These are phyloP conservation scores for Phytopythium aichiense DNA, from an alignment of 352 stramenopile genomes.

Conservation along the genomic window DNA sequence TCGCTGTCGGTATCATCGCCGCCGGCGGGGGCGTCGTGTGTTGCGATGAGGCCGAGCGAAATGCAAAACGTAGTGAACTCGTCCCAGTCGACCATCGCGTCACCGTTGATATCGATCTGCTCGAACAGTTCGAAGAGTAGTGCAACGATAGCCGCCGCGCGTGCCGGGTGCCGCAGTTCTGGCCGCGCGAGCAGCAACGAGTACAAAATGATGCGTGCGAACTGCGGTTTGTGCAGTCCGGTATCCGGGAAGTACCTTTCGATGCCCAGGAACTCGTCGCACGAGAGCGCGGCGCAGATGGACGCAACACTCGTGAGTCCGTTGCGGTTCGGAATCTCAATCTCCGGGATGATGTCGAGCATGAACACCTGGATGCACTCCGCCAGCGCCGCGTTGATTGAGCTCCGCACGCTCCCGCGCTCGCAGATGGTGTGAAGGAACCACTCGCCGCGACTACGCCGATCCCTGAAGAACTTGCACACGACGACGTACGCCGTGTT, in stretches of 20 bases:
- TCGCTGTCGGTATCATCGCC: not conserved
- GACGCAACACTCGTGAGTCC: slow-evolving; percentile 52
- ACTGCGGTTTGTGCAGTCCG: slow-evolving; percentile 42
- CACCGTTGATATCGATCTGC: slow-evolving; percentile 83
- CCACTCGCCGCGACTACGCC: slow-evolving; percentile 25
- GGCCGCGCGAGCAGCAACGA: slow-evolving; percentile 39
- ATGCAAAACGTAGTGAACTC: slow-evolving; percentile 85
- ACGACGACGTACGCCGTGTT: slow-evolving; percentile 19
- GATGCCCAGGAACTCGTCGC: slow-evolving; percentile 53
- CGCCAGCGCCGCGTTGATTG: slow-evolving; percentile 36
- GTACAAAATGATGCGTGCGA: slow-evolving; percentile 46
- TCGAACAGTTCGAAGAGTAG: slow-evolving; percentile 76
- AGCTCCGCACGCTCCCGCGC: slow-evolving; percentile 25
- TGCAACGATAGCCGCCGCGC: slow-evolving; percentile 32
- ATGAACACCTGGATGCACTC: slow-evolving; percentile 58
- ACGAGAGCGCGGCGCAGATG: slow-evolving; percentile 56
- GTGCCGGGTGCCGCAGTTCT: slow-evolving; percentile 27
- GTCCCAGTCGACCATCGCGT: slow-evolving; percentile 74
- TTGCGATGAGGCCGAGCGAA: slow-evolving; percentile 52
- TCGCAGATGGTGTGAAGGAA: slow-evolving; percentile 8
- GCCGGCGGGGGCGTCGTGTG: slow-evolving; percentile 10
- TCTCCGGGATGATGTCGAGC: slow-evolving; percentile 63
- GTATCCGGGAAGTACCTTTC: slow-evolving; percentile 38
- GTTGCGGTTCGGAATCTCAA: slow-evolving; percentile 62
- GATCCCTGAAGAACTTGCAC: slow-evolving; percentile 53